Base-by-base conservation (phyloP, 2,329 filamentous ascomycete species). In the Cercospora sp. region DNA sequence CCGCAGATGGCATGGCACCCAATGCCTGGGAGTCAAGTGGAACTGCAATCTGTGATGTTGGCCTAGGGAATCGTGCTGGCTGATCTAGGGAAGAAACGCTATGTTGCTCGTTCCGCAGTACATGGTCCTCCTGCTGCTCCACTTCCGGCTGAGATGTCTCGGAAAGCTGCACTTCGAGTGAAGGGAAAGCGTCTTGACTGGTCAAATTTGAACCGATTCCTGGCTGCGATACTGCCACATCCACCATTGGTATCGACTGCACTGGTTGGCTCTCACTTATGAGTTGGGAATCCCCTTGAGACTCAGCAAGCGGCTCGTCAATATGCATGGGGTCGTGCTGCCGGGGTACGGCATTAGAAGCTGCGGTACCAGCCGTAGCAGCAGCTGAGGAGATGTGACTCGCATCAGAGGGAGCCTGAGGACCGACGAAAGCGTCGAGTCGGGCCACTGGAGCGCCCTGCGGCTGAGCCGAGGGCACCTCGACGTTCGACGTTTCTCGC, bases 81-180 rank as follows among this genome's bases (percentile, higher is more conserved):
- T 28, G 24, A 28, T 7, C 24, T 28, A 26, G 13, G n/a, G 49
- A 13, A 55, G 49, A 28, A 28, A 55, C 24, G 24, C 2, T 16
- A 12, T 55, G 24, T 26, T 8, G 49, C 18, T 16, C 60, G 40
- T 45, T 28, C 60, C 10, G 37, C 9, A 45, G 18, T 10, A 24
- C 3, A 62, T 30, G 9, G 5, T 18, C 21, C 13, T 18, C 60
- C n/a, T n/a, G 24, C 5, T 18, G 24, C 13, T 63, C 60, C 26
- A 32, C n/a, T 26, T 32, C 61, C 13, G 43, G n/a, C 24, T 55
- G 40, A 55, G 61, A 63, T 26, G 45, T 26, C 28, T 63, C 61
- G 12, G 61, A 63, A 12, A 63, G 28, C 24, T 63, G 26, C n/a
- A 63, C 45, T 24, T 53, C 61, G 40, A 55, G 61, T 21, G 61